Percentiles rank a stretch among this genome's conserved stretches.
These are phyloP conservation scores for Gnomoniopsis sp. DNA, from an alignment of 2,329 filamentous ascomycete species.

Conservation along the genomic window DNA sequence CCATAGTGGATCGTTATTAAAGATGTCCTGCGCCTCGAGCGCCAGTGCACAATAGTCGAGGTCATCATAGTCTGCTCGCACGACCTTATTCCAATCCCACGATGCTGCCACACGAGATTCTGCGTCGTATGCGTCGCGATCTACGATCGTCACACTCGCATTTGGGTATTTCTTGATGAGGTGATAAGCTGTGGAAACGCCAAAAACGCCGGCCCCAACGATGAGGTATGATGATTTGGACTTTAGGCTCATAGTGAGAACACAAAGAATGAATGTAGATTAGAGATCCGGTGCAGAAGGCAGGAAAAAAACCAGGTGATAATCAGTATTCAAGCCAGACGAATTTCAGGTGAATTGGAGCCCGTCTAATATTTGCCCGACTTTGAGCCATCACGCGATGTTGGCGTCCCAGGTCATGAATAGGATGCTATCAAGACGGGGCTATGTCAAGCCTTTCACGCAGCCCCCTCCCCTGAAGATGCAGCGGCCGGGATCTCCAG, in stretches of 20 bases:
- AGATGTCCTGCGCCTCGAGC: constrained; percentile 62
- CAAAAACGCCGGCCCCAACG: constrained; percentile 63
- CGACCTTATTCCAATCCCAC: constrained; percentile 71
- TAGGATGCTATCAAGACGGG: background rate
- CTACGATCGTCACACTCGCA: constrained; percentile 53
- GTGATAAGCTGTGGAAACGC: constrained; percentile 63
- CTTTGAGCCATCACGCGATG: background rate
- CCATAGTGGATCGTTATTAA: constrained; percentile 55
- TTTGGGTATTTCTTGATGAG: constrained; percentile 49
- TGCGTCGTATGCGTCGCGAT: constrained; percentile 51
- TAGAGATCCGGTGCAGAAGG: background rate
- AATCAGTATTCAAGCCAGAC: background rate
- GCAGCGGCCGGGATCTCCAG: background rate
- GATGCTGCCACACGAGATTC: constrained; percentile 55
- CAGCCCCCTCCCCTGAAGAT: background rate
- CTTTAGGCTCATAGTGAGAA: background rate
- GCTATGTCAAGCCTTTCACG: background rate
- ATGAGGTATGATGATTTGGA: constrained; percentile 48
- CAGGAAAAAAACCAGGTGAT: background rate
- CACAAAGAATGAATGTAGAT: background rate
- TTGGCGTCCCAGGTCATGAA: background rate
- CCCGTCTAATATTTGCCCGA: background rate
- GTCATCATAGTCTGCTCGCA: constrained; percentile 67
- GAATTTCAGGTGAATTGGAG: background rate
- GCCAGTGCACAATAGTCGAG: constrained; percentile 61